Evolutionary conservation across 1,284 basidiomycete species (phyloP).

Genomic region (Retiboletus fuscus): DNA sequence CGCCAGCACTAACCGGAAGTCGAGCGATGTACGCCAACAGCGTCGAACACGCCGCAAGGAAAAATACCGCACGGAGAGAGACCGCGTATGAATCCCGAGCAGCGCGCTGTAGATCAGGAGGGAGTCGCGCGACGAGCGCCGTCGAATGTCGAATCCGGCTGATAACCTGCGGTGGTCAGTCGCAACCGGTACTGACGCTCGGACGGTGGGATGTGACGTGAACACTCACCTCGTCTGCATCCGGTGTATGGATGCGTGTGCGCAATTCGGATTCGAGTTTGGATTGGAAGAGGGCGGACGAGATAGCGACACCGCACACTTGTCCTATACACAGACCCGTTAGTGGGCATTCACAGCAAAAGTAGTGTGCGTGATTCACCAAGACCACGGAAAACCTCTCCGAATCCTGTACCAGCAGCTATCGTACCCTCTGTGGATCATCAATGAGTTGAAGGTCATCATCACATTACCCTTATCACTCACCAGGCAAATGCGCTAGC

Average conservation of each 20-base stretch:
- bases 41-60: constrained; percentile 74
- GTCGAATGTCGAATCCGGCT: constrained; percentile 77
- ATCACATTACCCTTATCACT: constrained; percentile 31
- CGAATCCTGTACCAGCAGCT: constrained; percentile 67
- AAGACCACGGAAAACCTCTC: too few species aligned
- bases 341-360: constrained; percentile 7
- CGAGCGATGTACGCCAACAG: constrained; percentile 74
- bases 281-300: constrained; percentile 83
- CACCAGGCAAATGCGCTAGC: too few species aligned
- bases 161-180: constrained; percentile 63
- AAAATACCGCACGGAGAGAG: constrained; percentile 78
- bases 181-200: constrained; percentile 7
- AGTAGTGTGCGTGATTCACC: constrained; percentile 27
- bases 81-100: constrained; percentile 79
- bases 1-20: constrained; percentile 62
- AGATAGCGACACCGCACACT: constrained; percentile 84
- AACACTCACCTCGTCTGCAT: constrained; percentile 62
- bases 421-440: too few species aligned
- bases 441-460: too few species aligned
- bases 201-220: too few species aligned
- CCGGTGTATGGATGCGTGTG: constrained; percentile 69
- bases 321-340: constrained; percentile 64
- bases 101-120: too few species aligned
- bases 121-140: constrained; percentile 68
- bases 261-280: constrained; percentile 72